Conservation (phyloP, 371 early-diverging fungal genomes). For the Sporodiniella umbellata region DNA sequence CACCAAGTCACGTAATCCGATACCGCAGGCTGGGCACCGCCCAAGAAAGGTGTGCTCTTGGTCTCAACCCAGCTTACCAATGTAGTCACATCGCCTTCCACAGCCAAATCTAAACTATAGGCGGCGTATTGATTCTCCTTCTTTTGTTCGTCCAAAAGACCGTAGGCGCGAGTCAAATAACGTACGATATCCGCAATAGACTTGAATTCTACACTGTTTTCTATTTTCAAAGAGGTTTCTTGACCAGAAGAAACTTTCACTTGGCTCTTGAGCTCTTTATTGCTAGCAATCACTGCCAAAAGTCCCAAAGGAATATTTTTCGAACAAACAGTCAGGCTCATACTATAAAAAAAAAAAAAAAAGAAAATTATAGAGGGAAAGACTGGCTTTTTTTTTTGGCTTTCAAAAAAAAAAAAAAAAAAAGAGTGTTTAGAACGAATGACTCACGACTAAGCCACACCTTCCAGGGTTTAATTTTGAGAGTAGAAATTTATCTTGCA, state of each 20-base stretch:
- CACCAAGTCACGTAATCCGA: slow-evolving; percentile 50
- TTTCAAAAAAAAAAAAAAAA: no score
- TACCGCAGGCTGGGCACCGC: slow-evolving; percentile 32
- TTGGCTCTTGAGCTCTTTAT: slow-evolving; percentile 3
- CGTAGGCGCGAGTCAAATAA: slow-evolving; percentile 17
- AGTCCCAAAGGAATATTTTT: slow-evolving; percentile 42
- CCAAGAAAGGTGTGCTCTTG: slow-evolving; percentile 31
- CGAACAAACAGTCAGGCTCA: slow-evolving; percentile 35
- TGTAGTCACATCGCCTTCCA: slow-evolving; percentile 3
- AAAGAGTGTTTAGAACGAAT: no score
- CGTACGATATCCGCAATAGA: slow-evolving; percentile 10
- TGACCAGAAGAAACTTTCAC: slow-evolving; percentile 11
- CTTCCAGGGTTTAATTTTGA: neutral
- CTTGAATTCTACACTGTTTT: slow-evolving; percentile 2
- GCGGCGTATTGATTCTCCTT: slow-evolving; percentile 17
- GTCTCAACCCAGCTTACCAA: slow-evolving; percentile 9
- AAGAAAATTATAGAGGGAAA: no score
- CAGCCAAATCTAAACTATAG: slow-evolving; percentile 16
- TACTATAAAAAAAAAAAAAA: neutral
- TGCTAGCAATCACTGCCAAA: slow-evolving; percentile 28
- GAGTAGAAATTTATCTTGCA: no score
- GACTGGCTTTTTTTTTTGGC: no score
- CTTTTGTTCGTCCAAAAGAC: slow-evolving; percentile 19
- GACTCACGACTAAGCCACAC: no score
- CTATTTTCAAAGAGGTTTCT: slow-evolving; percentile 9